Evolutionary conservation across 306 rosid genomes (phyloP).

Genomic region (Dalbergia cultrata): DNA sequence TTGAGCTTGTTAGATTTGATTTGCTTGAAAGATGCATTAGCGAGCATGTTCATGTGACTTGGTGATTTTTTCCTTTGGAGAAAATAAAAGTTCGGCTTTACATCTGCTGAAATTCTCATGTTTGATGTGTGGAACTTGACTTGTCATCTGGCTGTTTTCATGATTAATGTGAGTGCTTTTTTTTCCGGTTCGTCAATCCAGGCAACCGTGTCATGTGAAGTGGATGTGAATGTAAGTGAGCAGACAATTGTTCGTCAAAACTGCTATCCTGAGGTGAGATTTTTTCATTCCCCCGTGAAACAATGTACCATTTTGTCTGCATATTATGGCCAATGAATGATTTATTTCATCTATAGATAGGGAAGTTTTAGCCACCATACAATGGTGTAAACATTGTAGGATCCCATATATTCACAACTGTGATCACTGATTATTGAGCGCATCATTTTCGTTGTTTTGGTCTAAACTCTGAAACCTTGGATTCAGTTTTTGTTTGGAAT

Average conservation of each 20-base stretch:
- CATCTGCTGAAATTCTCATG: not conserved
- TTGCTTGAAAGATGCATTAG: too few relatives aligned
- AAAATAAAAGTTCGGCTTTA: too few relatives aligned
- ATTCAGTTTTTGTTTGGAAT: too few relatives aligned
- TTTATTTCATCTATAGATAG: not conserved
- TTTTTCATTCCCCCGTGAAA: constrained; percentile 4
- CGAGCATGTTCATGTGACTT: too few relatives aligned
- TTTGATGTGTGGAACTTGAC: constrained; percentile 8
- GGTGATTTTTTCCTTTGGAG: not conserved
- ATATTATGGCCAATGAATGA: constrained; percentile 24
- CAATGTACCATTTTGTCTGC: not conserved
- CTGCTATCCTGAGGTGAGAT: constrained; percentile 85
- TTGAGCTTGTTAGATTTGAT: too few relatives aligned
- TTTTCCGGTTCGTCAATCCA: constrained; percentile 42
- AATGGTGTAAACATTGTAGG: not conserved
- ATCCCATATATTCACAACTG: not conserved
- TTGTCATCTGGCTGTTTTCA: constrained; percentile 13
- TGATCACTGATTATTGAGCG: not conserved
- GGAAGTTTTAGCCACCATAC: not conserved
- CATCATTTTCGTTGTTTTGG: too few relatives aligned
- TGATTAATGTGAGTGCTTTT: constrained; percentile 20
- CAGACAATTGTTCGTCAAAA: constrained; percentile 76
- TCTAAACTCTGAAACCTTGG: too few relatives aligned
- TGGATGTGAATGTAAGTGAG: constrained; percentile 61
- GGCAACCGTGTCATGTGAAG: constrained; percentile 80